These are phyloP conservation scores for Pseudofabraea citricarpa DNA, from an alignment of 2,329 filamentous ascomycete genomes.

Conservation along the genomic window DNA sequence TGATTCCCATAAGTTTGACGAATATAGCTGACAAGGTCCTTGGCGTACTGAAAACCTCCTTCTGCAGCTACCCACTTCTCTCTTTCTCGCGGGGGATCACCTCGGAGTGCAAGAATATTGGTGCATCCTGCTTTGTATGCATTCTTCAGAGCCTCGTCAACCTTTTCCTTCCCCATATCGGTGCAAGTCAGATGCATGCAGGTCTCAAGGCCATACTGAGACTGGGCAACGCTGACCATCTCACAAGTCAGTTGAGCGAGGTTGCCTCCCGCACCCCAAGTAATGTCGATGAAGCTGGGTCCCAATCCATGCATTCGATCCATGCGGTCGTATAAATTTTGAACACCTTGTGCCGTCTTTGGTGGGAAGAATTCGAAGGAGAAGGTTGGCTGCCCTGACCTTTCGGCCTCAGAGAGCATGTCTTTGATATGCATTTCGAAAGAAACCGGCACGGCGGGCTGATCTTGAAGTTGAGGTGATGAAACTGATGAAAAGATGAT, in stretches of 20 bases:
- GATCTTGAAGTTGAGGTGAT: not conserved
- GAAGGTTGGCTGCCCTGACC: constrained; percentile 78
- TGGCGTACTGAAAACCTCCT: constrained; percentile 85
- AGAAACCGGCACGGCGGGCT: not conserved
- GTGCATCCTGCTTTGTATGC: constrained; percentile 96
- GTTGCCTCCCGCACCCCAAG: constrained; percentile 93
- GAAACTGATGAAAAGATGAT: constrained; percentile 4
- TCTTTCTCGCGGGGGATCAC: constrained; percentile 88
- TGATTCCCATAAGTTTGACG: constrained; percentile 75
- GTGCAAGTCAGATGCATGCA: constrained; percentile 99
- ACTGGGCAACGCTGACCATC: constrained; percentile 95
- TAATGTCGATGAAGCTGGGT: constrained; percentile 95
- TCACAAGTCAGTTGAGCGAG: constrained; percentile 91
- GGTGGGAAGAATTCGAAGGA: constrained; percentile 99
- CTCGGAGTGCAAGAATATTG: constrained; percentile 90
- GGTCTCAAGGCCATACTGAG: constrained; percentile 91
- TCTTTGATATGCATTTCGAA: constrained; percentile 89
- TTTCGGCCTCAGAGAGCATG: constrained; percentile 79
- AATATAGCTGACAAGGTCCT: constrained; percentile 78
- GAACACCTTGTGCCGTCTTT: constrained; percentile 94
- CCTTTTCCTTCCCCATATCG: constrained; percentile 90
- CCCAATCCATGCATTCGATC: constrained; percentile 96
- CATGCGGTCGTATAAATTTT: constrained; percentile 99
- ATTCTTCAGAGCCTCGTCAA: constrained; percentile 80
- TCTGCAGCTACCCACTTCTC: constrained; percentile 90